phyloP scores from a whole-genome alignment of 108 stramenopile genomes.

The Discostella stelligeroides region DNA sequence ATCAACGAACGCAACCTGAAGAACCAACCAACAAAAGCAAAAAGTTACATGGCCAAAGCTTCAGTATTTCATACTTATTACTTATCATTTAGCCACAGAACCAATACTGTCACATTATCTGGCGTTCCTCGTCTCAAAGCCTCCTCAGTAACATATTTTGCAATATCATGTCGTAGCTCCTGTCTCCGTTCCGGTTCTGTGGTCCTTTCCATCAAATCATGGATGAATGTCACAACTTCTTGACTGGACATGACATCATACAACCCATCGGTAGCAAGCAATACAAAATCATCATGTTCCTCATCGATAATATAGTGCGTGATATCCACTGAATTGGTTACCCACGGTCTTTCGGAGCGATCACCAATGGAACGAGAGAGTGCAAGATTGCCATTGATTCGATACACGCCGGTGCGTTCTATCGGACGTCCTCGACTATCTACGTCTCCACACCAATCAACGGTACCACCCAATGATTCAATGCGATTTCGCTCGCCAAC shows the following conservation, averaged over 20 bases:
- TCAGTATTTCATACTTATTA: background rate
- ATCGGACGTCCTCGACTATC: slow-evolving; percentile 55
- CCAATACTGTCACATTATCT: slow-evolving; percentile 79
- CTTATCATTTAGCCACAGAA: slow-evolving; percentile 66
- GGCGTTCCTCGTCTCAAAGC: slow-evolving; percentile 67
- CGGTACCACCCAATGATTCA: slow-evolving; percentile 70
- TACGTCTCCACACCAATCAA: slow-evolving; percentile 75
- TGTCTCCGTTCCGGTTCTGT: slow-evolving; percentile 11
- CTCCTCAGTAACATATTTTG: slow-evolving; percentile 62
- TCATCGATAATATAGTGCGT: slow-evolving; percentile 45
- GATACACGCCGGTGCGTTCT: slow-evolving; percentile 77
- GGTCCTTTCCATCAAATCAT: slow-evolving; percentile 30
- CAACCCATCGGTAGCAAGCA: slow-evolving; percentile 88
- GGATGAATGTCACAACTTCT: slow-evolving; percentile 81
- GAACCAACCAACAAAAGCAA: too few relatives aligned
- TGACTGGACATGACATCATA: slow-evolving; percentile 90
- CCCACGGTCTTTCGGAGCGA: slow-evolving; percentile 84
- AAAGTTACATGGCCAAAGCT: too few relatives aligned
- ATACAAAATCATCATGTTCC: slow-evolving; percentile 53
- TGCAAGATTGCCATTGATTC: slow-evolving; percentile 96
- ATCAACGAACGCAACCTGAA: too few relatives aligned
- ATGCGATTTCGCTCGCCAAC: slow-evolving; percentile 68
- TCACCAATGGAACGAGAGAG: slow-evolving; percentile 95
- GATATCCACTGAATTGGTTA: slow-evolving; percentile 87
- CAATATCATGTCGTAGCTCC: slow-evolving; percentile 42